Base-by-base conservation (phyloP, 306 rosid species). In the Lotus japonicus region DNA sequence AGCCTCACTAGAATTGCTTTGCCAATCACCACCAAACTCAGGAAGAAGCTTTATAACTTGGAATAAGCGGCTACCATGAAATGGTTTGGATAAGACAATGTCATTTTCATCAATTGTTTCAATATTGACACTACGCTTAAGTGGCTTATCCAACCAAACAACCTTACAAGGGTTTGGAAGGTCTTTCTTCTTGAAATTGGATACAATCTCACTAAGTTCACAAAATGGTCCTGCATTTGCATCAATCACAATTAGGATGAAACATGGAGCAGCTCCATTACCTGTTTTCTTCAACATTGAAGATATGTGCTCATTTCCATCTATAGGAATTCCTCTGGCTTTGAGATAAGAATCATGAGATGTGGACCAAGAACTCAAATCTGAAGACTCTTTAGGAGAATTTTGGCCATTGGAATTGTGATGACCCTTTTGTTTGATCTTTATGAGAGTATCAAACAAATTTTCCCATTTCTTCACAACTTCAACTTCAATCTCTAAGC, bases 61-160 rank as follows among this genome's bases (percentile, higher is more conserved):
- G 23, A 75, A 73, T 54, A 89, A 64, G 23, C 88, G 77, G 42
- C 71, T 63, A 35, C 92, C 92, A 70, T 89, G 96, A 80, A 92
- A 81, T 16, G 95, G 84, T 67, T 81, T 76, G 3, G 84, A 76
- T 45, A 77, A 57, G 39, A 87, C 70, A 23, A 71, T 39, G 61
- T 89, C 96, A 2, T 85, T 68, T 7, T 58, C 76, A 69, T 81
- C 79, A 11, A 58, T 14, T n/a, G 9, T 33, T 39, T 60, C 66
- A 7, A 58, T 35, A 41, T 64, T 68, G 26, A 77, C 17, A 16
- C 31, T 68, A 2, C 44, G 48, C 10, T 54, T 64, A 13, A 74
- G 48, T 11, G 84, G 74, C 48, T 81, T 87, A 7, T 77, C 79
- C 39, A 92, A 79, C 98, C 92, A 92, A 56, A 89, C 88, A 33